Evolutionary conservation across 2,329 filamentous ascomycete species (phyloP).

Genomic region (Fusarium tupiense): DNA sequence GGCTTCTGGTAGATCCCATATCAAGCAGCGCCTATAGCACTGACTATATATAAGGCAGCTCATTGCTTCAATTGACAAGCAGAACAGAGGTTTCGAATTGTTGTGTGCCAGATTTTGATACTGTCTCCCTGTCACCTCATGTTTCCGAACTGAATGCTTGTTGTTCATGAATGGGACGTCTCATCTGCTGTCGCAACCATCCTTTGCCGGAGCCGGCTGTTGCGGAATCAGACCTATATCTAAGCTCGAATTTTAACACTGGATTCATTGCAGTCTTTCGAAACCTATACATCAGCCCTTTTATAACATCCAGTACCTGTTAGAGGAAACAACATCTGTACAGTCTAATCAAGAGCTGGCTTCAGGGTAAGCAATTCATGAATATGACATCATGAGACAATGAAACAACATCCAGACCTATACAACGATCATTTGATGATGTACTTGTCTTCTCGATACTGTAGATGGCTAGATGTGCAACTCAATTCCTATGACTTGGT

Average conservation of each 20-base stretch:
- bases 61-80: neutral
- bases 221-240: neutral
- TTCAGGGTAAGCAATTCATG: neutral
- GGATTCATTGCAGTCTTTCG: too few relatives aligned
- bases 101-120: rapidly evolving
- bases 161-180: neutral
- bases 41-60: neutral
- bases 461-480: too few relatives aligned
- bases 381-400: neutral
- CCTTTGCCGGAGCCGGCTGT: rapidly evolving
- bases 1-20: slow-evolving; percentile 33
- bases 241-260: neutral
- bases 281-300: neutral
- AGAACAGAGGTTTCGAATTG: too few relatives aligned
- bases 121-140: too few relatives aligned
- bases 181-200: neutral
- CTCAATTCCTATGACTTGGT: neutral
- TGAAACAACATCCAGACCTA: neutral
- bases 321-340: too few relatives aligned
- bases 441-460: too few relatives aligned
- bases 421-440: neutral
- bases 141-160: neutral
- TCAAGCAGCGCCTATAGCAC: neutral
- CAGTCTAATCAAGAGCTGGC: neutral
- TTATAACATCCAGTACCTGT: neutral